phyloP scores from a whole-genome alignment of 352 stramenopile genomes.

The Pythium vanterpoolii region DNA sequence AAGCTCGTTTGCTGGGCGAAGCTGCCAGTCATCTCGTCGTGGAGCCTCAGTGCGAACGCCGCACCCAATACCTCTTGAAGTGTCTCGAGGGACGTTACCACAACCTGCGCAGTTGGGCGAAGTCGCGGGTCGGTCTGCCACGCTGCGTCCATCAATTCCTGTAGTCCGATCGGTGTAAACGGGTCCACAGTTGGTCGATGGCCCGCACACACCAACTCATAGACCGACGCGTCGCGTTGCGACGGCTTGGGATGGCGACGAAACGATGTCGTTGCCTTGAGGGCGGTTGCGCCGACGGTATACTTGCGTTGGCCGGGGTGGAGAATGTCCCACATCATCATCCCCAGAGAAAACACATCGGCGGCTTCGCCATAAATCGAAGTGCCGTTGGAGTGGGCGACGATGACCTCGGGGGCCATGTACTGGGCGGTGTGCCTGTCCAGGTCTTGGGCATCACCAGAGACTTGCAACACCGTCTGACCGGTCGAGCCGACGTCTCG shows the following conservation, averaged over 20 bases:
- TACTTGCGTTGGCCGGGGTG: constrained; percentile 31
- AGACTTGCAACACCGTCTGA: constrained; percentile 13
- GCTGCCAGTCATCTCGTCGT: constrained; percentile 1
- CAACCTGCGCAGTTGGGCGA: constrained; percentile 23
- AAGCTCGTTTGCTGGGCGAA: constrained; percentile 12
- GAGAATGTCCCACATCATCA: constrained; percentile 56
- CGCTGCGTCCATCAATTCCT: constrained; percentile 22
- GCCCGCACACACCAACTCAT: constrained; percentile 29
- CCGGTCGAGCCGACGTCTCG: constrained; percentile 22
- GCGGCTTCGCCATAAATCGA: constrained; percentile 37
- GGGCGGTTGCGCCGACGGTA: constrained; percentile 5
- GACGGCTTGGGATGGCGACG: too few species aligned
- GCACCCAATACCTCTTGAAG: constrained; percentile 29
- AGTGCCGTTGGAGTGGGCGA: constrained; percentile 16
- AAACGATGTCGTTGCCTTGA: not conserved
- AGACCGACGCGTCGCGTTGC: constrained; percentile 18
- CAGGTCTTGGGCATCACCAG: constrained; percentile 27
- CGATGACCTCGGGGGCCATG: constrained; percentile 60
- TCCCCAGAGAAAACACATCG: constrained; percentile 47
- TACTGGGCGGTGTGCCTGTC: constrained; percentile 35
- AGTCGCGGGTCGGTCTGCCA: constrained; percentile 26
- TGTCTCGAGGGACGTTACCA: constrained; percentile 23
- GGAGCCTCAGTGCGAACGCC: constrained; percentile 22
- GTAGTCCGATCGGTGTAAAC: constrained; percentile 15
- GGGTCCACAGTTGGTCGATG: constrained; percentile 24